Percentiles rank a stretch among this genome's conserved stretches.
These are phyloP conservation scores for Alternaria tenuissima DNA, from an alignment of 2,329 filamentous ascomycete species.

Conservation along the genomic window DNA sequence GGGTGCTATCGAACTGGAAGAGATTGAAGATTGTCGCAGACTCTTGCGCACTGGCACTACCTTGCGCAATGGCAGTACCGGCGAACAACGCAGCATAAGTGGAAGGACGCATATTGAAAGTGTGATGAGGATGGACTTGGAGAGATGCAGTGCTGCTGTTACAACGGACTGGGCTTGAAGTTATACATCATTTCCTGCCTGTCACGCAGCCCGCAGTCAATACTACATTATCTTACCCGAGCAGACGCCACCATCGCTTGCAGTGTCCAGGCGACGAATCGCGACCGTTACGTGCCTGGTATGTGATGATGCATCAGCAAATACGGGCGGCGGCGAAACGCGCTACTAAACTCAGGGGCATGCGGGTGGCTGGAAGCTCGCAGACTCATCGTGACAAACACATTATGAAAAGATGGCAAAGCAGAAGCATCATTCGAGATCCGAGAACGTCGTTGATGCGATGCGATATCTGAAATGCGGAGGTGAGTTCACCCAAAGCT, in stretches of 20 bases:
- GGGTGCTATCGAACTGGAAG: slow-evolving; percentile 16
- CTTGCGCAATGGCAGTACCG: slow-evolving; percentile 29
- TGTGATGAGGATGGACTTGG: not conserved
- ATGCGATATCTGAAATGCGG: not conserved
- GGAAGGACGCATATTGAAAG: slow-evolving; percentile 30
- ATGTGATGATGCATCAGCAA: slow-evolving; percentile 15
- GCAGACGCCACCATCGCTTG: slow-evolving; percentile 2
- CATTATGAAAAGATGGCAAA: not conserved
- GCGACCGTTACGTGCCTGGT: not conserved
- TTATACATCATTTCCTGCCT: not conserved
- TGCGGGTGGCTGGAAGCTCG: slow-evolving; percentile 4
- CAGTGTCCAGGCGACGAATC: slow-evolving; percentile 8
- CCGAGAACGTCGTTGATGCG: not conserved
- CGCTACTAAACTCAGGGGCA: slow-evolving; percentile 11
- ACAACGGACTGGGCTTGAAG: not conserved
- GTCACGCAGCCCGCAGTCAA: not conserved
- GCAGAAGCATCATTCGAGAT: not conserved
- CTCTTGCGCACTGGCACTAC: slow-evolving; percentile 28
- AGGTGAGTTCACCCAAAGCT: not conserved
- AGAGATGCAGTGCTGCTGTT: not conserved
- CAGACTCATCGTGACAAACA: not conserved
- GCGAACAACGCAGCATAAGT: slow-evolving; percentile 26
- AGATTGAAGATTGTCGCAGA: slow-evolving; percentile 30
- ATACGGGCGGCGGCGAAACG: not conserved
- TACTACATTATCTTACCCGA: not conserved